Conservation (phyloP, 2,329 filamentous ascomycete genomes). For the Didymella sp. region DNA sequence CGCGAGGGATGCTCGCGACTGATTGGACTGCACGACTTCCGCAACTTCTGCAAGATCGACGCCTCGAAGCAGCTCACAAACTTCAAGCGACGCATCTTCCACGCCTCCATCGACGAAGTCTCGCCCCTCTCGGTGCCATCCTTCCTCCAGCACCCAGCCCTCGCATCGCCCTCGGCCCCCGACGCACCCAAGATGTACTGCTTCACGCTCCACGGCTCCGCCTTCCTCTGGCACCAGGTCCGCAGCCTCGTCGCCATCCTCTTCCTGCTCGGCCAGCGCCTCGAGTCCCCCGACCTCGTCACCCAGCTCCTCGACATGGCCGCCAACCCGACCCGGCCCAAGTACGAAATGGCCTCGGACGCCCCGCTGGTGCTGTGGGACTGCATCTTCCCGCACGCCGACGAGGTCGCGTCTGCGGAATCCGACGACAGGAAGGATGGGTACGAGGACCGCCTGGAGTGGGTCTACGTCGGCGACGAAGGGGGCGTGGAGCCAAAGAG, state of each 20-base stretch:
- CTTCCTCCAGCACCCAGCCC: slow-evolving; percentile 40
- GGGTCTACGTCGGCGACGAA: slow-evolving; percentile 80
- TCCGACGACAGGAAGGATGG: slow-evolving; percentile 43
- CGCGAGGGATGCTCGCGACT: slow-evolving; percentile 78
- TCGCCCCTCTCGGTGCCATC: slow-evolving; percentile 35
- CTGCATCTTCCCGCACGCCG: slow-evolving; percentile 76
- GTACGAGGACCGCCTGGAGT: slow-evolving; percentile 69
- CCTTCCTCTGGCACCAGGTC: slow-evolving; percentile 98
- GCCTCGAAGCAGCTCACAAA: slow-evolving; percentile 86
- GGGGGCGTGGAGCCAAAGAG: slow-evolving; percentile 56
- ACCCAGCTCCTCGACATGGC: slow-evolving; percentile 75
- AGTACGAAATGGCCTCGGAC: slow-evolving; percentile 90
- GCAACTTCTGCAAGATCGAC: slow-evolving; percentile 97
- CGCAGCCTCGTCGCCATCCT: slow-evolving; percentile 90
- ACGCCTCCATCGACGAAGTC: slow-evolving; percentile 72
- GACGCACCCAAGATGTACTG: slow-evolving; percentile 73
- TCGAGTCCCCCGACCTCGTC: slow-evolving; percentile 78
- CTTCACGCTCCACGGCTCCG: slow-evolving; percentile 86
- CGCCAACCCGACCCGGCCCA: slow-evolving; percentile 76
- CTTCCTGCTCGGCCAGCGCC: slow-evolving; percentile 89
- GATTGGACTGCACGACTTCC: slow-evolving; percentile 88
- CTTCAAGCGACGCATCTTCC: slow-evolving; percentile 79
- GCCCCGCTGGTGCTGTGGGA: slow-evolving; percentile 94
- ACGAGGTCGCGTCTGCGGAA: slow-evolving; percentile 48
- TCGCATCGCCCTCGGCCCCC: slow-evolving; percentile 22